Base-by-base conservation (phyloP, 192 early-diverging fungal genomes). In the Oehlia diaphana region DNA sequence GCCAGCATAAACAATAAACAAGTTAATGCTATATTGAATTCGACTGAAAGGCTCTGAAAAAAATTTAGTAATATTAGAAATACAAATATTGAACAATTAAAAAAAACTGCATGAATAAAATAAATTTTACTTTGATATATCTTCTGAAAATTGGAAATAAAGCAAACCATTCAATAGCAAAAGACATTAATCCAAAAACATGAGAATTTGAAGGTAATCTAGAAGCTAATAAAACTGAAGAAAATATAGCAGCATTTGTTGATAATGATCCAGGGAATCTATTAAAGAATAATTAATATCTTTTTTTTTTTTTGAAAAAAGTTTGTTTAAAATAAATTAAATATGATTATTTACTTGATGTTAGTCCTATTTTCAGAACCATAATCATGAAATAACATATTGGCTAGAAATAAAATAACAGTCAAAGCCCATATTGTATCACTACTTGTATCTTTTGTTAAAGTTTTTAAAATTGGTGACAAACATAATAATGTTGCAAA, bases 371-470 rank as follows among this genome's bases (percentile, higher is more conserved):
- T 87, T 39, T 82, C 79, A 23, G 84, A 80, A n/a, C 86, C 84
- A 79, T 96, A 98, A 84, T 99, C 95, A 81, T 96, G 95, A 81
- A 97, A 99, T 1, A 94, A 84, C 42, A 99, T 81, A 81, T 97
- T 98, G 26, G 90, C 91, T 42, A 95, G 80, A 80, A 99, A 95
- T 66, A 97, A 83, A 13, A 92, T 88, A 8, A 92, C 91, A 0
- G 95, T 93, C 79, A 98, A 83, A 7, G 97, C 95, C 94, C 95
- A 99, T 70, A 99, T 97, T 0, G 96, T 94, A 82, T 99, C 96
- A 77, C 89, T 89, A 74, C 93, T 95, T 0, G 91, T 99, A 79
- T 93, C 92, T 81, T 92, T 89, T 10, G 98, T 99, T 77, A 99
- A 82, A 0, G 95, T 99, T 78, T 92, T 92, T 81, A 98, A 87